Evolutionary conservation across 140 eudicot genomes (phyloP), one percentile per base, ranked within the genome.

Genomic region (Oenanthe javanica): DNA sequence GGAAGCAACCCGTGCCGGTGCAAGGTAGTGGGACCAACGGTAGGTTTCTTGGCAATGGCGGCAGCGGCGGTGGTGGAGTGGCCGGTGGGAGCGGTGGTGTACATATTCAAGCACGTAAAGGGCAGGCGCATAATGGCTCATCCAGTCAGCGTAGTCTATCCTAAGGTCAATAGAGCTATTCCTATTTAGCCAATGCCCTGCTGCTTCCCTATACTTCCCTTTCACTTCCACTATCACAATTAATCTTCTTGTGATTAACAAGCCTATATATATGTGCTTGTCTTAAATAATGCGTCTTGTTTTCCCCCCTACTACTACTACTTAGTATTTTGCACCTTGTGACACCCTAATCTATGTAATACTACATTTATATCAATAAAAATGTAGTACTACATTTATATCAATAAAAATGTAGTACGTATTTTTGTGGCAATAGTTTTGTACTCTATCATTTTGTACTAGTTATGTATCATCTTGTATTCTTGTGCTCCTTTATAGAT

Each of bases 121-220:
- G 97, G 97, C 19, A 88, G 97, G 31, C 93, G 96, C 8, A 90
- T 93, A 42, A 93, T 93, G 97, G 92, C 83, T 38, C 97, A 93
- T 76, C 97, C 97, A 13, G 90, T 89, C 79, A 42, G 86, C 74
- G 94, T 90, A 23, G 92, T 93, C 47, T 90, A 86, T 59, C 97
- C 94, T 5, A 70, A 64, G 9, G 97, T 92, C 69, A 66, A 81
- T 21, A 77, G 85, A 31, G 87, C 89, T 5, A 86, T 93, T 61
- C 97, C 97, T 27, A 90, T 90, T 27, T 92, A 72, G 85, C 45
- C 45, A 21, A 21, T 19, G 6, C 52, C 52, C 13, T 11, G 13
- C 52, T 10, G 13, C 14, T 48, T 48, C 52, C 14, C 9, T 48
- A 2, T 10, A 1, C 1, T 11, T 48, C 45, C 1, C 13, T 49